Base-by-base conservation (phyloP, 768 basidiomycete genomes). In the Tricholoma sp. region DNA sequence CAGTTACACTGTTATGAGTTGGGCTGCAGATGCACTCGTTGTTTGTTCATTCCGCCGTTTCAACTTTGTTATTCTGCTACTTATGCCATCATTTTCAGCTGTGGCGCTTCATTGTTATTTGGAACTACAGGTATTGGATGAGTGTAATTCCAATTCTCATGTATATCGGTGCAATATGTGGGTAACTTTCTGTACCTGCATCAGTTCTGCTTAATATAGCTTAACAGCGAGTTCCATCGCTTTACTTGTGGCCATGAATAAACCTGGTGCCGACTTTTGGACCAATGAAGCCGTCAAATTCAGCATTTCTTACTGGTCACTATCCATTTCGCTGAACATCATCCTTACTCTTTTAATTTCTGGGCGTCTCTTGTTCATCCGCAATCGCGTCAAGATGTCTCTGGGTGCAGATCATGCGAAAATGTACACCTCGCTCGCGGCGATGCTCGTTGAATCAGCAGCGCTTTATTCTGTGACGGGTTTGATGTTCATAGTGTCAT, bases 381-480 rank as follows among this genome's bases (percentile, higher is more conserved):
- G 72, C 15, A 59, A 61, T 29, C 50, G 52, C 13, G 59, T 70
- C 41, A 59, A 59, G 8, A 34, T 49, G 28, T 48, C 56, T 2
- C 54, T 74, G 24, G 68, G 70, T 6, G 39, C 57, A 9, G 63
- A 65, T 24, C 61, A 64, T 33, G 66, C 67, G 33, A 44, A 59
- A 12, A 61, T 61, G 41, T 76, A 75, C 60, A 69, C 69, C 15
- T 70, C 68, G 28, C 60, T 72, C 29, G 64, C 63, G 8, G 63
- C 72, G 6, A 73, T 75, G 61, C 55, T 76, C 47, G 58, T 77
- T 50, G 74, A 76, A 60, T 69, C 67, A 12, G 74, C 74, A 9
- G 65, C 72, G 13, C 68, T 74, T 3, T 76, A 73, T 64, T 66
- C 70, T 6, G 36, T 66, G n/a, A 61, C 66, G 32, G 68, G 68